Evolutionary conservation across 2,329 filamentous ascomycete genomes (phyloP).

Genomic region (Tolypocladium tundrense): DNA sequence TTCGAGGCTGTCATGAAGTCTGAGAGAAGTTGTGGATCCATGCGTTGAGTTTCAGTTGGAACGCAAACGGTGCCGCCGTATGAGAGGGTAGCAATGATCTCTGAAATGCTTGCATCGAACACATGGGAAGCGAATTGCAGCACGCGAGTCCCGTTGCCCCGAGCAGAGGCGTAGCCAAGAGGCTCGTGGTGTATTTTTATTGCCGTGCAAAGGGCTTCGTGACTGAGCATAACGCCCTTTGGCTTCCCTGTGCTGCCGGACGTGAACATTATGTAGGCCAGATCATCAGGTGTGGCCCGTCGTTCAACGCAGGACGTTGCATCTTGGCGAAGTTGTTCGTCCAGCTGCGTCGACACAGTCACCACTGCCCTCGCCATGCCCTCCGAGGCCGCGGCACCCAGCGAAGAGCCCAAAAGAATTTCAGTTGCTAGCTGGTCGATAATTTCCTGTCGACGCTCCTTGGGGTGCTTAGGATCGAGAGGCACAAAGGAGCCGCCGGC

Average conservation of each 20-base stretch:
- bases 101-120: background rate
- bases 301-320: background rate
- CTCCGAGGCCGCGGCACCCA: background rate
- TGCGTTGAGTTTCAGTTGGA: background rate
- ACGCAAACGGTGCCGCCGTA: slow-evolving; percentile 1
- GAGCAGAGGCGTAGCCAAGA: background rate
- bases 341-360: background rate
- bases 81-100: background rate
- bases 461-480: slow-evolving; percentile 1
- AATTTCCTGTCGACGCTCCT: background rate
- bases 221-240: background rate
- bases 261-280: background rate
- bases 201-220: background rate
- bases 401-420: background rate
- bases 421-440: background rate
- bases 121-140: slow-evolving; percentile 2
- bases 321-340: background rate
- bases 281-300: background rate
- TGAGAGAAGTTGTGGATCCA: background rate
- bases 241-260: background rate
- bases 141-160: background rate
- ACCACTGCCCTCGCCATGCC: background rate
- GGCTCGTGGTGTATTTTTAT: background rate
- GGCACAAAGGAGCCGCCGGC: background rate
- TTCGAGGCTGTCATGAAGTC: background rate